A percentile compares a stretch with the other conserved stretches of the same genome.
Evolutionary conservation across 352 stramenopile species (phyloP).

Genomic region (Pythium apleroticum): DNA sequence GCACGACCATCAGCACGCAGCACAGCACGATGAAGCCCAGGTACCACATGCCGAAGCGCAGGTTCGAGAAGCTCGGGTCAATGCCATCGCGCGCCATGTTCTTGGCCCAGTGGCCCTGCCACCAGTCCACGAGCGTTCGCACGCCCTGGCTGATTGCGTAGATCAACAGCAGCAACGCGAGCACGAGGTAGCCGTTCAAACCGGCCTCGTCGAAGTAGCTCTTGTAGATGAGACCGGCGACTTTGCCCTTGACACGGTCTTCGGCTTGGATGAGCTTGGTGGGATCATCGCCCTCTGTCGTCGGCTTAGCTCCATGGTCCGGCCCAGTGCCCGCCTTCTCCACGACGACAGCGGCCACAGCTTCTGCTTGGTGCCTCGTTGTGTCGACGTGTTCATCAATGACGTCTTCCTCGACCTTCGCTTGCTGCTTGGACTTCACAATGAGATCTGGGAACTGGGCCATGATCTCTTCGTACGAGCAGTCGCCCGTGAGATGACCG

Average conservation of each 20-base stretch:
- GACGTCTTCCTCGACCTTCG: constrained; percentile 14
- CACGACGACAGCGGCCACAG: not conserved
- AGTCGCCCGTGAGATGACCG: constrained; percentile 29
- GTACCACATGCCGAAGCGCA: constrained; percentile 33
- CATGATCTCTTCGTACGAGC: constrained; percentile 26
- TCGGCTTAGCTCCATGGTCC: not conserved
- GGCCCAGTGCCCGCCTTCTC: not conserved
- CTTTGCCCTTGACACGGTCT: constrained; percentile 23
- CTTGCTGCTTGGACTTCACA: constrained; percentile 10
- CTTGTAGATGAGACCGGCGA: constrained; percentile 21
- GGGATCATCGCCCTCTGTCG: not conserved
- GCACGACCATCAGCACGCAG: constrained; percentile 21
- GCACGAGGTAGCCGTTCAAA: constrained; percentile 18
- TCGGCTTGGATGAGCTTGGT: constrained; percentile 24
- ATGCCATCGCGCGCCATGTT: constrained; percentile 13
- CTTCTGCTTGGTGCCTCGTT: not conserved
- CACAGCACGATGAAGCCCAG: constrained; percentile 33
- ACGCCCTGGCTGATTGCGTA: constrained; percentile 12
- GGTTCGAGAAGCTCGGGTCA: constrained; percentile 11
- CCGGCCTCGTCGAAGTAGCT: constrained; percentile 28
- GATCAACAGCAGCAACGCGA: constrained; percentile 4
- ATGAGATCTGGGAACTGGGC: constrained; percentile 27
- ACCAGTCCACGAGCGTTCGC: constrained; percentile 13
- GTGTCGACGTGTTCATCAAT: constrained; percentile 21
- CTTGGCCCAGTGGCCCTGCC: constrained; percentile 27